Percentiles rank a stretch among this genome's conserved stretches.
Conservation (phyloP, 192 early-diverging fungal genomes). For the Mortierella antarctica region DNA sequence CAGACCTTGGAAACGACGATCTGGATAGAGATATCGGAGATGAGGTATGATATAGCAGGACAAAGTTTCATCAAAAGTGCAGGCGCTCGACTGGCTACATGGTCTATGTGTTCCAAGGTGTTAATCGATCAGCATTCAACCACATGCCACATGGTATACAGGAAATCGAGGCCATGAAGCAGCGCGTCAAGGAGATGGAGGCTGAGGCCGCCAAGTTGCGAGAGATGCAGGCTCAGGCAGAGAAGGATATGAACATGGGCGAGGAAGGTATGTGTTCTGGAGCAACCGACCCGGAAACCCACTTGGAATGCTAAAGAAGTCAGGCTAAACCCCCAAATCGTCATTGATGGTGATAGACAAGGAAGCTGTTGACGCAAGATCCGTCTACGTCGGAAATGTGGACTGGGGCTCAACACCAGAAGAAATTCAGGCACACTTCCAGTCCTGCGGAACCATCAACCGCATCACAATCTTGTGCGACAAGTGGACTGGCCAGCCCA, state of each 20-base stretch:
- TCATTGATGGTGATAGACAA: conserved; percentile 54
- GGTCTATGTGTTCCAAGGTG: neutral
- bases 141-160: conserved; percentile 25
- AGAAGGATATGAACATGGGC: conserved; percentile 76
- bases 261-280: conserved; percentile 58
- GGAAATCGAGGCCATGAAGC: conserved; percentile 86
- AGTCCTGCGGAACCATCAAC: conserved; percentile 95
- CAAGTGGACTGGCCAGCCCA: conserved; percentile 95
- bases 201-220: conserved; percentile 84
- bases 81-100: neutral
- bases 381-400: conserved; percentile 96
- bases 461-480: conserved; percentile 96
- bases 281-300: neutral
- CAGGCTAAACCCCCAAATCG: neutral
- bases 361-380: conserved; percentile 85
- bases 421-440: conserved; percentile 94
- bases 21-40: conserved; percentile 48
- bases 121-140: neutral
- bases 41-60: conserved; percentile 24
- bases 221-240: conserved; percentile 79
- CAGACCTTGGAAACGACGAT: conserved; percentile 17
- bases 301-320: neutral
- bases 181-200: conserved; percentile 83
- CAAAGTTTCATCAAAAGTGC: neutral
- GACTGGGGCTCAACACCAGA: conserved; percentile 98